A percentile compares a stretch with the other conserved stretches of the same genome.
Evolutionary conservation across 768 basidiomycete species (phyloP).

Genomic region (Naganishia onofrii): DNA sequence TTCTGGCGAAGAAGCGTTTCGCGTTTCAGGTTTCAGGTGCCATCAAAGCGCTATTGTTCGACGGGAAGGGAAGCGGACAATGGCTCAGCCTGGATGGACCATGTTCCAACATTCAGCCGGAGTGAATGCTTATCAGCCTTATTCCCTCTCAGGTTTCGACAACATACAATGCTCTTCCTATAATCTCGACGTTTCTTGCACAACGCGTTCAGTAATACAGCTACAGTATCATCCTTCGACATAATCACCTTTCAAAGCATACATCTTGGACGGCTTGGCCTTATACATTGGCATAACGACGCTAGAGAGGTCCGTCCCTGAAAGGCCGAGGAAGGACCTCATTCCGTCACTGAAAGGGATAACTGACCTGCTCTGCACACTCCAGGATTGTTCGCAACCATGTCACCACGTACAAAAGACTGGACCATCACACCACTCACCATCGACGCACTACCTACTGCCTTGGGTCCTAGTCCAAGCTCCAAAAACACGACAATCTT

Average conservation of each 20-base stretch:
- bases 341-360: background rate
- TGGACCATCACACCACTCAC: constrained; percentile 13
- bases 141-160: background rate
- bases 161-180: background rate
- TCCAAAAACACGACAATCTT: background rate
- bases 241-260: background rate
- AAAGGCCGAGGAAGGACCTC: background rate
- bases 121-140: background rate
- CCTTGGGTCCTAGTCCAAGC: constrained; percentile 4
- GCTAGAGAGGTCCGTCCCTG: background rate
- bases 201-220: background rate
- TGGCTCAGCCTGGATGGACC: background rate
- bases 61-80: background rate
- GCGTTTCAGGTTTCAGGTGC: background rate
- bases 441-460: constrained; percentile 10
- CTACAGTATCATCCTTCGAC: no score
- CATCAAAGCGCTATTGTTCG: background rate
- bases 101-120: background rate
- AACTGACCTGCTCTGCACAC: background rate
- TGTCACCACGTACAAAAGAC: background rate
- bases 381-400: background rate
- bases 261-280: background rate
- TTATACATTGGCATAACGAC: background rate
- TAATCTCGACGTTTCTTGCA: background rate
- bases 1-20: background rate